Percentiles rank a stretch among this genome's conserved stretches.
Conservation (phyloP, 352 stramenopile genomes). For the Peronospora tabacina region DNA sequence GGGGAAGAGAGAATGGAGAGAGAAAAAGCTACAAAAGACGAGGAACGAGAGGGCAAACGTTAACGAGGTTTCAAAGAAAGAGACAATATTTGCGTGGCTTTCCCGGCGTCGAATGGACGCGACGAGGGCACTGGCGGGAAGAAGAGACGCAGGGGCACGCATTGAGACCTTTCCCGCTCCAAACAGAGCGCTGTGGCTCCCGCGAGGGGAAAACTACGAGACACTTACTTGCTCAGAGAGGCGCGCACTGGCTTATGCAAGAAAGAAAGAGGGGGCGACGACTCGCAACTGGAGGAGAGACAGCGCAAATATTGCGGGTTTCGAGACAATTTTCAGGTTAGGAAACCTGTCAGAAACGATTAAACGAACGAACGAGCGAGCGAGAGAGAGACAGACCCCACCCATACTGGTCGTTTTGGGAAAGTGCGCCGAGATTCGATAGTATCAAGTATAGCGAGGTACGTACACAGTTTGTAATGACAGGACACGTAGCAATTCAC, state of each 20-base stretch:
- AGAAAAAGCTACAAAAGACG: constrained; percentile 12
- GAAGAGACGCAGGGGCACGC: constrained; percentile 9
- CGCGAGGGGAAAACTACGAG: neutral
- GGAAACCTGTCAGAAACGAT: constrained; percentile 1
- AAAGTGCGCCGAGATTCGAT: too few species aligned
- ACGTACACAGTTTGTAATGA: neutral
- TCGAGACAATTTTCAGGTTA: constrained; percentile 10
- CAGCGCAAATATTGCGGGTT: constrained; percentile 16
- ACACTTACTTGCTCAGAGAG: constrained; percentile 27
- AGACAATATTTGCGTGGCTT: neutral
- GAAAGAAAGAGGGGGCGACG: constrained; percentile 37
- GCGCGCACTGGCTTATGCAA: constrained; percentile 30
- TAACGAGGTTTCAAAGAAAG: constrained; percentile 7
- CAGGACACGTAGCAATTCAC: neutral
- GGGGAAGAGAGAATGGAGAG: constrained; percentile 4
- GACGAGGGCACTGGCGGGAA: neutral
- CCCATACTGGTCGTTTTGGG: too few species aligned
- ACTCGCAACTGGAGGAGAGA: constrained; percentile 27
- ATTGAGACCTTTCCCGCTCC: neutral
- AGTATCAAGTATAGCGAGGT: neutral
- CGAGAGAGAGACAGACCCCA: too few species aligned
- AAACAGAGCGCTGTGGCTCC: neutral
- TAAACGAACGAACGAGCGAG: too few species aligned
- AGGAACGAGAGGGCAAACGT: constrained; percentile 2
- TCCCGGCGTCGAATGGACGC: constrained; percentile 1